Evolutionary conservation across 148 eudicot species (phyloP).

Genomic region (Rhododendron griersonianum): DNA sequence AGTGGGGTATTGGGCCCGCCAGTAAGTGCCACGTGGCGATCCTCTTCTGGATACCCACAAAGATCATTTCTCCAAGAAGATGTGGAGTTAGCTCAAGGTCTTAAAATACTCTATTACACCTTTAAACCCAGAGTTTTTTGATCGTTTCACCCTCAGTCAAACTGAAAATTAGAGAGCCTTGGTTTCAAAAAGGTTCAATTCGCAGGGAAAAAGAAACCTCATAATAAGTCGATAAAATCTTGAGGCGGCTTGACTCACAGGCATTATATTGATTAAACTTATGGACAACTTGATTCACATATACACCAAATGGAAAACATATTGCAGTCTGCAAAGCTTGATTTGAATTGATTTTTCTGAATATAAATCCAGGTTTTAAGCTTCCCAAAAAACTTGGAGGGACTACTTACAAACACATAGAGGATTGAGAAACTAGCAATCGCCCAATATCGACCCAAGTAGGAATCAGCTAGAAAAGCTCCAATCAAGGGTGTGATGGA

Average conservation of each 20-base stretch:
- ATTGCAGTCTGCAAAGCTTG: neutral
- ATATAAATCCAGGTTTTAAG: neutral
- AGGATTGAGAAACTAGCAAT: constrained; percentile 10
- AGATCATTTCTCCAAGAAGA: neutral
- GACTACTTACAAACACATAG: constrained; percentile 3
- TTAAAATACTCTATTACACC: neutral
- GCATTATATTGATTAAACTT: neutral
- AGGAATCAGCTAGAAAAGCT: constrained; percentile 10
- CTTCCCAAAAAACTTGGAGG: neutral
- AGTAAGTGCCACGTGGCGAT: no score
- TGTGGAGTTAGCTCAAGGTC: neutral
- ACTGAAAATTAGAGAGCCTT: neutral
- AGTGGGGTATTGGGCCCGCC: no score
- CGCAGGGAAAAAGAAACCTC: neutral
- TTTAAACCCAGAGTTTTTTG: neutral
- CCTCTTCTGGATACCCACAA: no score
- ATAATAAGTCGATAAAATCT: neutral
- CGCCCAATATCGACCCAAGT: constrained; percentile 9
- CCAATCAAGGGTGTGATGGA: constrained; percentile 3
- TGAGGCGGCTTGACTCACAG: neutral
- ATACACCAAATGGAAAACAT: neutral
- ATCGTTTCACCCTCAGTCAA: neutral
- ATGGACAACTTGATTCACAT: neutral
- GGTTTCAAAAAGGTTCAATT: neutral
- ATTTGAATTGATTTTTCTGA: neutral